A percentile compares a stretch with the other conserved stretches of the same genome.
Evolutionary conservation across 345 rosid genomes (phyloP).

Genomic region (Syzygium grande): DNA sequence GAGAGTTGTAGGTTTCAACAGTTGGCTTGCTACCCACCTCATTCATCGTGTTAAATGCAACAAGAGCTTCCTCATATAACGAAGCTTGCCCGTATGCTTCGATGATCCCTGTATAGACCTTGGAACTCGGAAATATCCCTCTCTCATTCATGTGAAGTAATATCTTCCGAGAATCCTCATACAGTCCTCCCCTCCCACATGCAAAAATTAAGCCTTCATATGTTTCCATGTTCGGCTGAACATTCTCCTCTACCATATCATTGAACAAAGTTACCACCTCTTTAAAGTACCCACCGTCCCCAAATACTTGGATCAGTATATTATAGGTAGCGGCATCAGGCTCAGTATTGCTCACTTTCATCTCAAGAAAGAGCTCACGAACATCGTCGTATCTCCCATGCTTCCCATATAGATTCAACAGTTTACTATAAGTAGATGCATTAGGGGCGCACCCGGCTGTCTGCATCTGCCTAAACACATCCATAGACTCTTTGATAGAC

Average conservation of each 20-base stretch:
- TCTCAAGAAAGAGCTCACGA: conserved; percentile 85
- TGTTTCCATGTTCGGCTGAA: conserved; percentile 81
- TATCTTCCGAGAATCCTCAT: conserved; percentile 70
- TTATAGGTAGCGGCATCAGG: conserved; percentile 85
- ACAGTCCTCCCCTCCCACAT: conserved; percentile 90
- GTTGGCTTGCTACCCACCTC: conserved; percentile 75
- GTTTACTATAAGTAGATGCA: conserved; percentile 59
- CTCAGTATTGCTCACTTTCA: conserved; percentile 83
- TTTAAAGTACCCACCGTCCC: conserved; percentile 94
- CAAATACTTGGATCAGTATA: conserved; percentile 74
- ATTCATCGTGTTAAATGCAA: conserved; percentile 81
- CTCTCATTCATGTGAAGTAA: conserved; percentile 71
- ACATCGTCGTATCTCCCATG: conserved; percentile 78
- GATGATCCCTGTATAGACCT: conserved; percentile 71
- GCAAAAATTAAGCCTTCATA: conserved; percentile 84
- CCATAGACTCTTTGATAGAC: conserved; percentile 65
- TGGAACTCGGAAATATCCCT: conserved; percentile 74
- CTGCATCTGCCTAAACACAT: conserved; percentile 87
- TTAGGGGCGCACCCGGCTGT: conserved; percentile 73
- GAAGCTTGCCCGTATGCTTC: conserved; percentile 94
- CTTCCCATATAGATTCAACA: conserved; percentile 78
- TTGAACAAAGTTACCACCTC: conserved; percentile 93
- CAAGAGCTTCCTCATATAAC: conserved; percentile 81
- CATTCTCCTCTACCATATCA: conserved; percentile 93
- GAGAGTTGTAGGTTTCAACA: conserved; percentile 71